phyloP scores from a whole-genome alignment of 2,329 filamentous ascomycete species.

The Fusarium nematophilum region DNA sequence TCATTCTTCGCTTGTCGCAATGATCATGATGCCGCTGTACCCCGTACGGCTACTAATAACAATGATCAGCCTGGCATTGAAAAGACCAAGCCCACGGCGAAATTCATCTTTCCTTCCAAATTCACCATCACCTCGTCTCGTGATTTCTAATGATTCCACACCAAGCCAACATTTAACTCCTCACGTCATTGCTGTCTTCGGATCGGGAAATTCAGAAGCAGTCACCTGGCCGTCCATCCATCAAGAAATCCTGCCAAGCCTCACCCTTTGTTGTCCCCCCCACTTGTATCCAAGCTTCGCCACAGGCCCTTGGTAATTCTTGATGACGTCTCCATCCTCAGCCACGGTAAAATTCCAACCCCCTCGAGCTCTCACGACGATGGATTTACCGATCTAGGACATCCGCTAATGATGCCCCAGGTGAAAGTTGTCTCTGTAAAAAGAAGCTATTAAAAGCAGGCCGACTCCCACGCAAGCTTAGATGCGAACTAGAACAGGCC shows the following conservation, averaged over 20 bases:
- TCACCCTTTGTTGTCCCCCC: conserved; percentile 15
- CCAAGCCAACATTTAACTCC: neutral
- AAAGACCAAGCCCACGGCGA: too few relatives aligned
- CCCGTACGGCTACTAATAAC: too few relatives aligned
- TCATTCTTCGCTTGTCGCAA: too few relatives aligned
- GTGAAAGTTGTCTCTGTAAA: neutral
- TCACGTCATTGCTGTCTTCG: neutral
- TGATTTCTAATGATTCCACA: neutral
- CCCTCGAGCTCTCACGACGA: neutral
- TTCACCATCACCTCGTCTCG: neutral
- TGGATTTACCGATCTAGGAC: neutral
- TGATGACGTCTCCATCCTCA: conserved; percentile 26
- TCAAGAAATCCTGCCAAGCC: conserved; percentile 26
- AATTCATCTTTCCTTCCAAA: neutral
- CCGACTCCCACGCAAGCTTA: neutral
- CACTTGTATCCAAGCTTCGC: conserved; percentile 20
- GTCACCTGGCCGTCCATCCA: conserved; percentile 7
- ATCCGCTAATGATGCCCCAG: too few relatives aligned
- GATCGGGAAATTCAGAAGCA: neutral
- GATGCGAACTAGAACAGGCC: neutral
- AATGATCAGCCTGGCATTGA: too few relatives aligned
- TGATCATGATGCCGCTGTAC: too few relatives aligned
- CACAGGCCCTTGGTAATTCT: conserved; percentile 10
- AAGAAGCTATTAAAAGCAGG: neutral
- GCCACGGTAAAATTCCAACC: conserved; percentile 4